Conservation (phyloP, 768 basidiomycete species). For the Sistotremastrum suecicum region DNA sequence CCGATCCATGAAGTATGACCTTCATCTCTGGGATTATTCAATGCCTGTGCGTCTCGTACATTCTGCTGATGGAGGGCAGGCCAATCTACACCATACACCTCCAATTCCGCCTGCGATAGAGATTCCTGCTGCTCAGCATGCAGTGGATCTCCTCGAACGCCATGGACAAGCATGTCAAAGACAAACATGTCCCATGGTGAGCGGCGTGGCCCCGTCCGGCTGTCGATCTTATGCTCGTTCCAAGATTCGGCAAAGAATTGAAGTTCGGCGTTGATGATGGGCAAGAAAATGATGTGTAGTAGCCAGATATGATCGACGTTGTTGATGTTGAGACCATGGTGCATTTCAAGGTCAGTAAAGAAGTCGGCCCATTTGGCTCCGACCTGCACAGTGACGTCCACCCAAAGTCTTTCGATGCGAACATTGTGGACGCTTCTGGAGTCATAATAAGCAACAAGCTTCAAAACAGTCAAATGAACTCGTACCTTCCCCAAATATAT, state of each 20-base stretch:
- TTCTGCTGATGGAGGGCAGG: too few species aligned
- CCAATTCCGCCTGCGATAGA: too few species aligned
- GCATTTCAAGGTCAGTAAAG: conserved; percentile 11
- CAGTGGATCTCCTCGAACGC: conserved; percentile 5
- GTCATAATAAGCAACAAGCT: background rate
- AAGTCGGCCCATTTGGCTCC: conserved; percentile 11
- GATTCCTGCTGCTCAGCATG: too few species aligned
- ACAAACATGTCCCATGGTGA: conserved; percentile 11
- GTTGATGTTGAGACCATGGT: conserved; percentile 12
- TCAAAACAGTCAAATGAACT: background rate
- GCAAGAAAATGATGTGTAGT: conserved; percentile 15
- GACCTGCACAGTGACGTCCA: conserved; percentile 12
- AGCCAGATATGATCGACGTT: conserved; percentile 14
- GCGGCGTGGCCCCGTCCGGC: conserved; percentile 8
- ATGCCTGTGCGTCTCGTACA: too few species aligned
- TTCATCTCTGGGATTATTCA: too few species aligned
- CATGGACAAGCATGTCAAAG: conserved; percentile 10
- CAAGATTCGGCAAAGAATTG: conserved; percentile 7
- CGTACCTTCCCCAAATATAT: conserved; percentile 15
- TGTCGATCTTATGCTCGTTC: conserved; percentile 11
- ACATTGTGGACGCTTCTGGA: conserved; percentile 13
- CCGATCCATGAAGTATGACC: too few species aligned
- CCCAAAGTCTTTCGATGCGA: conserved; percentile 15
- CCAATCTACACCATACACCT: too few species aligned
- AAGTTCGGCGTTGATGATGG: conserved; percentile 8